Evolutionary conservation across 495 filamentous ascomycete species (phyloP).

Genomic region (Penicillium verhagenii): DNA sequence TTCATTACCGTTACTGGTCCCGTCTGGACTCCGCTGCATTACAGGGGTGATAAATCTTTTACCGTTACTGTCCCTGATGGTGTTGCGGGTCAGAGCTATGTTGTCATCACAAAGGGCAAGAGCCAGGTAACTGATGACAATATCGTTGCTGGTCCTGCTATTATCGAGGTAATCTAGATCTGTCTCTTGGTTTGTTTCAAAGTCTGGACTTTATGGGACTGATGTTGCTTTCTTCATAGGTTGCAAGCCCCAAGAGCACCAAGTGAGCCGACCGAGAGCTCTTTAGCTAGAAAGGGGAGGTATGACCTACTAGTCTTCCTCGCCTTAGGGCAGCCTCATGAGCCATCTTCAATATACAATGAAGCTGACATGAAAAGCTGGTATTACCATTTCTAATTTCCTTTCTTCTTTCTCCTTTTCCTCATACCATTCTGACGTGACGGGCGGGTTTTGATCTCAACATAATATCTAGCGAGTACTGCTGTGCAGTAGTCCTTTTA

Average conservation of each 20-base stretch:
- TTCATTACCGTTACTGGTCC: slow-evolving; percentile 42
- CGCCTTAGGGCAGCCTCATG: not conserved
- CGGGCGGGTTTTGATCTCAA: not conserved
- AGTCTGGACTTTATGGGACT: not conserved
- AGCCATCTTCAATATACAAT: not conserved
- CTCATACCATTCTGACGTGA: not conserved
- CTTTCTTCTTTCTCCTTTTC: not conserved
- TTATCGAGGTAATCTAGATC: slow-evolving; percentile 30
- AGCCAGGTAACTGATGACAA: slow-evolving; percentile 23
- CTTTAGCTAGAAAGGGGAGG: not conserved
- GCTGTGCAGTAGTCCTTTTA: not conserved
- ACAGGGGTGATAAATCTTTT: slow-evolving; percentile 29
- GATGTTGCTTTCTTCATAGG: not conserved
- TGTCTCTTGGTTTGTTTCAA: not conserved
- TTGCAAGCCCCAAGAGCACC: not conserved
- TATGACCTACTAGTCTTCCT: not conserved
- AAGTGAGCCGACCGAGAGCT: not conserved
- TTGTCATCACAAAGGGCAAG: slow-evolving; percentile 34
- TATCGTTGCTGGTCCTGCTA: slow-evolving; percentile 35
- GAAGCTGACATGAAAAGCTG: not conserved
- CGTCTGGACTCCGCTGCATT: slow-evolving; percentile 25
- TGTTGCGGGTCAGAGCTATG: slow-evolving; percentile 36
- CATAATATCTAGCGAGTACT: not conserved
- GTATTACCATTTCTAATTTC: not conserved
- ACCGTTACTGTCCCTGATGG: slow-evolving; percentile 33